Evolutionary conservation across 176 grass and related monocot genomes (phyloP).

Genomic region (Musa schizocarpa): DNA sequence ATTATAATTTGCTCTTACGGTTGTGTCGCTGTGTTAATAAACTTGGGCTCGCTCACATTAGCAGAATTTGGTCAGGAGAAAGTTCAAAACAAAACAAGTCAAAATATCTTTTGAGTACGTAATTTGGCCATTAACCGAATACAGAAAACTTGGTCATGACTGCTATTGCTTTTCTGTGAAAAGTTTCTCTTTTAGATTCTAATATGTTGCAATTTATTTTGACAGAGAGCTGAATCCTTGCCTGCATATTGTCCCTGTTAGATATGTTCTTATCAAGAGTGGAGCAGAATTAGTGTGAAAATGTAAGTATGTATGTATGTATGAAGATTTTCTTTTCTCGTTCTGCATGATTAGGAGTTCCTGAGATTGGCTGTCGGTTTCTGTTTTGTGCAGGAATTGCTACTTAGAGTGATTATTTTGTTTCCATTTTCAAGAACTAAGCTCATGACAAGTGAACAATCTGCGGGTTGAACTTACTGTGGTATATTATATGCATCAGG

Average conservation of each 20-base stretch:
- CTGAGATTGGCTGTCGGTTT: neutral
- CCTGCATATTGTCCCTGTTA: constrained; percentile 12
- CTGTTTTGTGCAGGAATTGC: neutral
- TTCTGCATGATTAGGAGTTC: neutral
- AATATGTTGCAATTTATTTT: constrained; percentile 9
- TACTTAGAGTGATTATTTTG: neutral
- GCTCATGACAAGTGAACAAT: neutral
- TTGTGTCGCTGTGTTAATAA: too few species aligned
- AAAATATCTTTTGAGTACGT: too few species aligned
- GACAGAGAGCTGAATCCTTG: constrained; percentile 2
- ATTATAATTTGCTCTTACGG: too few species aligned
- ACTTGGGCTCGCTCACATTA: too few species aligned
- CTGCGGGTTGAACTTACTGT: neutral
- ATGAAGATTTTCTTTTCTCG: neutral
- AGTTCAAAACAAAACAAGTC: too few species aligned
- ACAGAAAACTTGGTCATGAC: neutral
- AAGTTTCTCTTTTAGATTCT: neutral
- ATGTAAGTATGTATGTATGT: constrained; percentile 8
- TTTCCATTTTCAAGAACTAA: neutral
- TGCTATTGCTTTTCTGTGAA: neutral
- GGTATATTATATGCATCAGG: neutral
- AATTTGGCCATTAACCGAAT: too few species aligned
- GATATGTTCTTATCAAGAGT: constrained; percentile 8
- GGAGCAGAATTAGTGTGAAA: constrained; percentile 13
- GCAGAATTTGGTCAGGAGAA: too few species aligned